These are phyloP conservation scores for Aspergillus cristatus DNA, from an alignment of 495 filamentous ascomycete genomes.

Conservation along the genomic window DNA sequence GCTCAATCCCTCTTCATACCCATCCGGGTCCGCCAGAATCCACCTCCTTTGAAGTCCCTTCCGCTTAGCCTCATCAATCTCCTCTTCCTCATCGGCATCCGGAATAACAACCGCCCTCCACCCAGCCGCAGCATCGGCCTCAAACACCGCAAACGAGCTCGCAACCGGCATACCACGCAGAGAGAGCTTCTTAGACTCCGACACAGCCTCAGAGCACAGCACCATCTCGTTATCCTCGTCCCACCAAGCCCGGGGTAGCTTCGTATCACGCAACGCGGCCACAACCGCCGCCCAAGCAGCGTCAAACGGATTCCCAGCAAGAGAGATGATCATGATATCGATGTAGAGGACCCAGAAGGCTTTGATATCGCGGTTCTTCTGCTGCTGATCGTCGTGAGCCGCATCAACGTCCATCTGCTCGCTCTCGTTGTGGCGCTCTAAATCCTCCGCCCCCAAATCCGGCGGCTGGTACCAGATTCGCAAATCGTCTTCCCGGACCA, in stretches of 20 bases:
- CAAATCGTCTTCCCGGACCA: conserved; percentile 56
- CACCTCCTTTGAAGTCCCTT: conserved; percentile 47
- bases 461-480: conserved; percentile 58
- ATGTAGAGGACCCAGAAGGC: conserved; percentile 94
- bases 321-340: conserved; percentile 78
- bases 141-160: conserved; percentile 66
- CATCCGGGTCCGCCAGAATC: conserved; percentile 82
- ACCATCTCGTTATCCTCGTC: conserved; percentile 72
- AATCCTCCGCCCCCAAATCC: conserved; percentile 23
- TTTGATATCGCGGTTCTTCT: conserved; percentile 46
- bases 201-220: conserved; percentile 55
- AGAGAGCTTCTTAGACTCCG: conserved; percentile 39
- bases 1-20: conserved; percentile 76
- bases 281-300: conserved; percentile 77
- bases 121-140: conserved; percentile 44
- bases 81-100: conserved; percentile 34
- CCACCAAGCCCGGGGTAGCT: conserved; percentile 75
- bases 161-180: conserved; percentile 58
- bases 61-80: conserved; percentile 19
- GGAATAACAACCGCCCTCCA: conserved; percentile 31
- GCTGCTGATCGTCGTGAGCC: conserved; percentile 8
- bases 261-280: conserved; percentile 71
- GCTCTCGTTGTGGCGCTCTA: conserved; percentile 29
- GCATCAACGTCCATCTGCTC: conserved; percentile 37
- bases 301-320: conserved; percentile 87